A percentile compares a stretch with the other conserved stretches of the same genome.
Conservation (phyloP, 2,329 filamentous ascomycete genomes). For the Fusarium tupiense region DNA sequence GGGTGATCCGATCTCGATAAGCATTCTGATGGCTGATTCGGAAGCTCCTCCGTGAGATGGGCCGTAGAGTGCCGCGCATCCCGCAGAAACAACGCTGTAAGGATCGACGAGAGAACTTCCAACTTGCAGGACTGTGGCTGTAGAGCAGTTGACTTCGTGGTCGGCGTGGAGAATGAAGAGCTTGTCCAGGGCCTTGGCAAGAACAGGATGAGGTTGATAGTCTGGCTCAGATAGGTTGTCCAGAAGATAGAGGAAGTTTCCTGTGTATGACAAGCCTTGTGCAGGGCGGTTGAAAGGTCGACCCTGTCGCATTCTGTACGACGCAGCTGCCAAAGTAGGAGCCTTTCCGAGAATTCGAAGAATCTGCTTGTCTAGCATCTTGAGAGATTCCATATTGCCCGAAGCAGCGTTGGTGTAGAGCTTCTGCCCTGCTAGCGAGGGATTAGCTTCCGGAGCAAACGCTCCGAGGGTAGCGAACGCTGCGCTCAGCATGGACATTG, state of each 20-base stretch:
- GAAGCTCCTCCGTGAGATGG: constrained; percentile 69
- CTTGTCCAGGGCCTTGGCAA: constrained; percentile 61
- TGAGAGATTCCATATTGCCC: constrained; percentile 53
- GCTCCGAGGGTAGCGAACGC: constrained; percentile 60
- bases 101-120: constrained; percentile 66
- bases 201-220: constrained; percentile 58
- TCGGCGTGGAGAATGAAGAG: constrained; percentile 67
- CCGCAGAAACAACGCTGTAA: constrained; percentile 61
- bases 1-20: constrained; percentile 60
- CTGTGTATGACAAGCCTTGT: constrained; percentile 59
- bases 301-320: constrained; percentile 64
- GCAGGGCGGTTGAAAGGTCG: constrained; percentile 60
- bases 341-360: constrained; percentile 63
- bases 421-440: constrained; percentile 60
- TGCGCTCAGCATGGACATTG: constrained; percentile 62
- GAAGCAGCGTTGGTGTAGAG: constrained; percentile 58
- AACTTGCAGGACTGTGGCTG: constrained; percentile 65
- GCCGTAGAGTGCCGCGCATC: constrained; percentile 64
- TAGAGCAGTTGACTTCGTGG: constrained; percentile 68
- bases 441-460: constrained; percentile 61
- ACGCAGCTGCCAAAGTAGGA: constrained; percentile 60
- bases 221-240: constrained; percentile 60
- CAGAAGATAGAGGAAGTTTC: constrained; percentile 65
- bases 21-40: constrained; percentile 64
- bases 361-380: constrained; percentile 61